Conservation (phyloP, 768 basidiomycete genomes). For the Imleria badia region DNA sequence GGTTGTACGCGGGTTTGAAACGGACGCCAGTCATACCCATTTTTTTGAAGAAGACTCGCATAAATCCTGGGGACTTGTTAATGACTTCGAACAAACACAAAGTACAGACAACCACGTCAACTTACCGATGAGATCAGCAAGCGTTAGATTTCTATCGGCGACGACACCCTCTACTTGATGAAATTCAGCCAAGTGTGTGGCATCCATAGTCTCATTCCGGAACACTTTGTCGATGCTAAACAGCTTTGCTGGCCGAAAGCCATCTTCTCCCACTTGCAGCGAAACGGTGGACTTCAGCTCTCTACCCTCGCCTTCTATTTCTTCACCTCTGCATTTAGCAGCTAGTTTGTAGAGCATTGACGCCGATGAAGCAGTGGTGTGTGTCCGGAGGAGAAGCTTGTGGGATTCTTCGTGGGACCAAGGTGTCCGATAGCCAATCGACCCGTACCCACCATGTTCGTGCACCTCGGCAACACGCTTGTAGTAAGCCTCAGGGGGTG, state of each 20-base stretch:
- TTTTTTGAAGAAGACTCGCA: constrained; percentile 97
- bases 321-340: constrained; percentile 71
- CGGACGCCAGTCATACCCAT: constrained; percentile 93
- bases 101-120: background rate
- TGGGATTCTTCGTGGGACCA: constrained; percentile 92
- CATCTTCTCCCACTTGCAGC: constrained; percentile 45
- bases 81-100: background rate
- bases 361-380: constrained; percentile 94
- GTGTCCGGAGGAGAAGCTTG: constrained; percentile 91
- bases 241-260: constrained; percentile 88
- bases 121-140: constrained; percentile 93
- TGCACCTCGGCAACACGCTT: constrained; percentile 81
- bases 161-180: constrained; percentile 99
- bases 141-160: constrained; percentile 86
- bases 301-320: constrained; percentile 37
- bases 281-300: constrained; percentile 5
- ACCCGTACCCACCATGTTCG: constrained; percentile 84
- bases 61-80: constrained; percentile 66
- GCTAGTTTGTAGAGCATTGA: constrained; percentile 94
- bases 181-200: constrained; percentile 98
- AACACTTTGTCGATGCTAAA: constrained; percentile 99
- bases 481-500: constrained; percentile 82
- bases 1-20: constrained; percentile 99
- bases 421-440: constrained; percentile 95
- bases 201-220: constrained; percentile 98